Conservation (phyloP, 1,139 yeast species). For the Debaryomyces udenii region DNA sequence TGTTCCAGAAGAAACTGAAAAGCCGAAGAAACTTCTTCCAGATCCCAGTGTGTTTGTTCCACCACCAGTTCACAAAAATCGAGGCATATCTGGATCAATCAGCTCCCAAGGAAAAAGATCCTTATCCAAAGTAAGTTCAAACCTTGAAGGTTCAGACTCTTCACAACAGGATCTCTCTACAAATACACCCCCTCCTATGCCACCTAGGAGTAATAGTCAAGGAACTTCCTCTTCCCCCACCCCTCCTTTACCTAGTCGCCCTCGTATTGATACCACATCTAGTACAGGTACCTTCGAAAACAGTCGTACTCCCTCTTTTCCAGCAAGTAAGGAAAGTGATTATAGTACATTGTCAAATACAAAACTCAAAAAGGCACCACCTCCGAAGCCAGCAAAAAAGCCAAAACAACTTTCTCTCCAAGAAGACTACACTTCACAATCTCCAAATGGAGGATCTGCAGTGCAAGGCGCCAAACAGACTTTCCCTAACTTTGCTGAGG, state of each 20-base stretch:
- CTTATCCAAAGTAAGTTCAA: too few relatives aligned
- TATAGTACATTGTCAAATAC: not conserved
- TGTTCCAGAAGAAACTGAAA: too few relatives aligned
- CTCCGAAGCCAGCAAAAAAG: conserved; percentile 45
- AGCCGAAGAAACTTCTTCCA: conserved; percentile 11
- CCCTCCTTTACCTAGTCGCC: conserved; percentile 4
- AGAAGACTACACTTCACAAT: not conserved
- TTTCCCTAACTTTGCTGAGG: conserved; percentile 29
- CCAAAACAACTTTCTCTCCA: conserved; percentile 13
- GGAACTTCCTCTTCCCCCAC: not conserved
- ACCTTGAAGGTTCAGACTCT: too few relatives aligned
- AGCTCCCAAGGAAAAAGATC: not conserved
- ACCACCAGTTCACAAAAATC: conserved; percentile 40
- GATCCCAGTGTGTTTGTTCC: conserved; percentile 46
- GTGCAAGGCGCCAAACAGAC: conserved; percentile 1
- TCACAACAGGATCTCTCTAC: too few relatives aligned
- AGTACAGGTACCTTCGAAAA: not conserved
- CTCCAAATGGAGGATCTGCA: conserved; percentile 13
- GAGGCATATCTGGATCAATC: conserved; percentile 15
- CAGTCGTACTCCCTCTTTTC: conserved; percentile 1
- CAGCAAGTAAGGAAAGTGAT: not conserved
- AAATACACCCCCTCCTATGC: conserved; percentile 2
- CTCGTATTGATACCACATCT: not conserved
- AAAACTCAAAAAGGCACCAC: conserved; percentile 32
- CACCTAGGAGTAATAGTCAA: not conserved